These are phyloP conservation scores for Dendrobium catenatum DNA, from an alignment of 106 monocot genomes.

Conservation along the genomic window DNA sequence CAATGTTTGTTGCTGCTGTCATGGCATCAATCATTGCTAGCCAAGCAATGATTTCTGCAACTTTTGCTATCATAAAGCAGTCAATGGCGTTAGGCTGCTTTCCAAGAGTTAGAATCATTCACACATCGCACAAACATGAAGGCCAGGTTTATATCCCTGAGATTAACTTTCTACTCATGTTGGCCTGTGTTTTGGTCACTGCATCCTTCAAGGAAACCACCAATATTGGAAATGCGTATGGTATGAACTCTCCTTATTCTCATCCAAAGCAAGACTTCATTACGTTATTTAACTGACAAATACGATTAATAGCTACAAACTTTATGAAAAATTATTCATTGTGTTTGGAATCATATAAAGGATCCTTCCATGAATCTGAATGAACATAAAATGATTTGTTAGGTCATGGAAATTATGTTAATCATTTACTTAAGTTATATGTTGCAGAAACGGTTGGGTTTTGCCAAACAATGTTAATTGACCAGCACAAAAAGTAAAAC, in stretches of 20 bases:
- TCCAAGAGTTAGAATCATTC: slow-evolving; percentile 31
- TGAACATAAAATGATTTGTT: too few species aligned
- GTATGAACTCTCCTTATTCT: slow-evolving; percentile 9
- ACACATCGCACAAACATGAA: slow-evolving; percentile 49
- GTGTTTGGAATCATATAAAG: too few species aligned
- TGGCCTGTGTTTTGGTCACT: slow-evolving; percentile 46
- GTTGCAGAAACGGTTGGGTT: too few species aligned
- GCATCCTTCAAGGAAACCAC: slow-evolving; percentile 44
- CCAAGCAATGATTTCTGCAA: slow-evolving; percentile 48
- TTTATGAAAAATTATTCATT: too few species aligned
- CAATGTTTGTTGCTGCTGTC: slow-evolving; percentile 33
- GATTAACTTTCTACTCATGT: slow-evolving; percentile 47
- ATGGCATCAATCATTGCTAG: slow-evolving; percentile 40
- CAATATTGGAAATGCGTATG: slow-evolving; percentile 54
- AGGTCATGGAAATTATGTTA: too few species aligned
- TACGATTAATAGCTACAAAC: too few species aligned
- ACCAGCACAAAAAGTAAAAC: too few species aligned
- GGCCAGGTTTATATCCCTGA: slow-evolving; percentile 61
- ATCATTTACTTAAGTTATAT: too few species aligned
- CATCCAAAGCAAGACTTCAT: too few species aligned
- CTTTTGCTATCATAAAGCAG: slow-evolving; percentile 37
- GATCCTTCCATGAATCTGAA: too few species aligned
- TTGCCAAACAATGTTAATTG: too few species aligned
- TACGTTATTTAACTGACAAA: too few species aligned
- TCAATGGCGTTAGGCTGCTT: slow-evolving; percentile 38